phyloP scores from a whole-genome alignment of 371 early-diverging fungal species.

The Batkoa obscura region DNA sequence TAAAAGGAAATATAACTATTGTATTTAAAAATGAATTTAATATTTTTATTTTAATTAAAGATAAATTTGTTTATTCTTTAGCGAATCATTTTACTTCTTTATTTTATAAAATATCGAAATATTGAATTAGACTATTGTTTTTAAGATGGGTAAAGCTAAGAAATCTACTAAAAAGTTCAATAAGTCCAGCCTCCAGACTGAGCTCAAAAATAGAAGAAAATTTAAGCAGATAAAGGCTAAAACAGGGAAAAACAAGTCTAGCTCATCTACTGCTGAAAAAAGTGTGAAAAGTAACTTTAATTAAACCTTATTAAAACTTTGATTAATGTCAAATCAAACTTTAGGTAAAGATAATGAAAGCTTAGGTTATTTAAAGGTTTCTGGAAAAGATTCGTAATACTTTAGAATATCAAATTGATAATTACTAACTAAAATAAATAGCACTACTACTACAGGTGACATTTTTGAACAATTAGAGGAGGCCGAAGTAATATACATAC shows the following conservation, averaged over 20 bases:
- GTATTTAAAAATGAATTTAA: no score
- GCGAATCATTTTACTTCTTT: no score
- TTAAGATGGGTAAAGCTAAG: conserved; percentile 47
- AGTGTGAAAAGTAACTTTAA: conserved; percentile 12
- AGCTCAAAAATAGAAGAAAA: conserved; percentile 37
- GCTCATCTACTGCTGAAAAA: background rate
- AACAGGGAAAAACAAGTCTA: conserved; percentile 23
- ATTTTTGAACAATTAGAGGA: background rate
- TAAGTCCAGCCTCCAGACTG: conserved; percentile 55
- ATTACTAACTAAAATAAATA: no score
- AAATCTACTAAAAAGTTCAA: conserved; percentile 77
- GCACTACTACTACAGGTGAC: no score
- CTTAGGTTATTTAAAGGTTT: background rate
- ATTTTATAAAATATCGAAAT: no score
- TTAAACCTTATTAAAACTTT: background rate
- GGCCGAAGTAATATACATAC: background rate
- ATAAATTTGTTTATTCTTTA: no score
- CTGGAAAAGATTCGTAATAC: background rate
- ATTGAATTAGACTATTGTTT: no score
- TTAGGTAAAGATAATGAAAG: background rate
- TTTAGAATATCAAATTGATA: background rate
- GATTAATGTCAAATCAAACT: background rate
- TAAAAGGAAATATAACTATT: no score
- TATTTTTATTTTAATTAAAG: no score
- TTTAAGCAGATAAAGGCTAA: conserved; percentile 44